Evolutionary conservation across 805 yeast species (phyloP).

Genomic region (Monosporozyma servazzii): DNA sequence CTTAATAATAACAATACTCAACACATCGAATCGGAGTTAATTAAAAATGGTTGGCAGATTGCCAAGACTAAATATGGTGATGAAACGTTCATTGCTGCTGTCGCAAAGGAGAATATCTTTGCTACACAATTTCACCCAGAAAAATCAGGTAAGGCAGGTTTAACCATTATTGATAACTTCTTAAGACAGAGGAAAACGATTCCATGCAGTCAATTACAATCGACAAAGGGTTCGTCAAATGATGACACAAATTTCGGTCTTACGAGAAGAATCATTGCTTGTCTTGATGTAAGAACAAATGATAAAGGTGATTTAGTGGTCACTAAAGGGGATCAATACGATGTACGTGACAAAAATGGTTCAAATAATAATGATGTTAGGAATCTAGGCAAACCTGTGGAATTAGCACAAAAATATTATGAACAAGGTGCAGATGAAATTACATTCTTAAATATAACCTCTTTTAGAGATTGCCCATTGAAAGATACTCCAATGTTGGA

Average conservation of each 20-base stretch:
- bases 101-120: slow-evolving; percentile 66
- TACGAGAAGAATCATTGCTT: slow-evolving; percentile 87
- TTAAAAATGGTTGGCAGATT: slow-evolving; percentile 53
- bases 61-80: slow-evolving; percentile 67
- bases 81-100: slow-evolving; percentile 76
- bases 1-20: slow-evolving; percentile 37
- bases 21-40: slow-evolving; percentile 26
- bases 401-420: slow-evolving; percentile 82
- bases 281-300: slow-evolving; percentile 92
- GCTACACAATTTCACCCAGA: slow-evolving; percentile 99
- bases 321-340: slow-evolving; percentile 97
- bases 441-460: slow-evolving; percentile 89
- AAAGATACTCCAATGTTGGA: slow-evolving; percentile 93
- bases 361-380: slow-evolving; percentile 59
- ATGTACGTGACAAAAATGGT: slow-evolving; percentile 69
- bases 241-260: slow-evolving; percentile 50
- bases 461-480: slow-evolving; percentile 89
- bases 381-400: slow-evolving; percentile 94
- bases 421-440: slow-evolving; percentile 96
- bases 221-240: slow-evolving; percentile 21
- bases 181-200: slow-evolving; percentile 33
- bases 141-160: slow-evolving; percentile 87
- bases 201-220: slow-evolving; percentile 16
- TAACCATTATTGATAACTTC: slow-evolving; percentile 65
- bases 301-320: slow-evolving; percentile 94